Evolutionary conservation across 2,329 filamentous ascomycete genomes (phyloP), one percentile per base, ranked within the genome.

Genomic region (Pochonia chlamydosporia): DNA sequence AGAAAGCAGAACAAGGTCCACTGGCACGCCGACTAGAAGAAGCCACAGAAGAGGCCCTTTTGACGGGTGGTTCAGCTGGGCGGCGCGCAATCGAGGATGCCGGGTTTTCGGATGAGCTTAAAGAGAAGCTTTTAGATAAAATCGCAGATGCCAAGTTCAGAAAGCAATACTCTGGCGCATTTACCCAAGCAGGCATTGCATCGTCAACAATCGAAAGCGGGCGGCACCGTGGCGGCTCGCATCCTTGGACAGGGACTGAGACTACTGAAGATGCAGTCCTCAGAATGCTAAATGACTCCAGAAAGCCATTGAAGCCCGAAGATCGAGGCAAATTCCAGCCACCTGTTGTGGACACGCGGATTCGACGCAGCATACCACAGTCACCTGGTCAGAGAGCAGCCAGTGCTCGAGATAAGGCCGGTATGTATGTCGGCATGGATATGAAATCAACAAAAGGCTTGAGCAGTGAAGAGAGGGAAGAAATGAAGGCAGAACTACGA

Each of bases 261-360:
- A 73, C 71, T 5, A 69, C 85, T 1, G 79, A 84, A 56, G 90
- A 96, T 63, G 77, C 85, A 1, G 83, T 89, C 20, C 69, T 95
- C 42, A 82, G 93, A 26, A 97, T 97, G 87, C 67, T 93, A 10
- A 79, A 88, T 48, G 89, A 95, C 61, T 79, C 88, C 23, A 81
- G 80, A 50, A 89, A 90, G 59, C 87, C 85, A 0, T 69, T 95
- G 42, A 67, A 63, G 13, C 71, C 71, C 4, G 69, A 65, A 1
- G 56, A 76, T 3, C 68, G 79, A 30, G 73, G 73, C 2, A 71
- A 70, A 21, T 63, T 69, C 13, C 68, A 69, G 39, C 69, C 73
- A 1, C 65, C 72, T 8, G 68, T 73, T 0, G 71, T 82, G 5
- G 77, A 82, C 51, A 66, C 80, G 67, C 69, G 78, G 5, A 56